Percentiles rank a stretch among this genome's conserved stretches.
Conservation (phyloP, 176 grass and related monocot genomes). For the Cymbopogon citratus region DNA sequence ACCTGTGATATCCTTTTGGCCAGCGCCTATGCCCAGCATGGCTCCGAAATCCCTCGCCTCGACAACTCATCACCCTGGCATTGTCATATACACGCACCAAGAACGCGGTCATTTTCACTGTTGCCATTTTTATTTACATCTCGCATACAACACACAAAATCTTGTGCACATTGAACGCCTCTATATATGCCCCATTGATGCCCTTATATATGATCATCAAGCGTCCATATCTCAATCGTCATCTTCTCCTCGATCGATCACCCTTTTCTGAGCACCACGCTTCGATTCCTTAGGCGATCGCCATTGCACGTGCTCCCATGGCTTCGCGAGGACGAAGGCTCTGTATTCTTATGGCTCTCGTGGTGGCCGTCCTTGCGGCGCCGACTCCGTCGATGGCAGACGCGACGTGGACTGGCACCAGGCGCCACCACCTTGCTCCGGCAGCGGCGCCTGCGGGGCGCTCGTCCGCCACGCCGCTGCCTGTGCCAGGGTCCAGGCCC, state of each 20-base stretch:
- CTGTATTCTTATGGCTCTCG: background rate
- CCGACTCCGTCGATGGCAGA: background rate
- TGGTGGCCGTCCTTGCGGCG: background rate
- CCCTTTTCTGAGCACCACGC: background rate
- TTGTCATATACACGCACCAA: background rate
- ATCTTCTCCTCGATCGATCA: background rate
- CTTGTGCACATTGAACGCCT: background rate
- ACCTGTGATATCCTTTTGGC: too few species aligned
- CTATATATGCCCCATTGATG: background rate
- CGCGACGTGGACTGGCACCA: background rate
- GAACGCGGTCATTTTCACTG: too few species aligned
- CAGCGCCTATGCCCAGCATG: background rate
- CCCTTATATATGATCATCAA: background rate
- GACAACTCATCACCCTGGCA: background rate
- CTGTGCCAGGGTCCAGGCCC: background rate
- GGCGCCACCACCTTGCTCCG: background rate
- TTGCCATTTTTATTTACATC: background rate
- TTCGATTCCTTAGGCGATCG: background rate
- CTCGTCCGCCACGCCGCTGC: background rate
- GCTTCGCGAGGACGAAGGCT: background rate
- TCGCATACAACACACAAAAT: background rate
- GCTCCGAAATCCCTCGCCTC: background rate
- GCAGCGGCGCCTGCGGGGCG: background rate
- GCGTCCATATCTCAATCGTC: background rate
- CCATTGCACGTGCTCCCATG: background rate